These are phyloP conservation scores for Lodderomyces oxycetoniae DNA, from an alignment of 1,139 yeast genomes.

Conservation along the genomic window DNA sequence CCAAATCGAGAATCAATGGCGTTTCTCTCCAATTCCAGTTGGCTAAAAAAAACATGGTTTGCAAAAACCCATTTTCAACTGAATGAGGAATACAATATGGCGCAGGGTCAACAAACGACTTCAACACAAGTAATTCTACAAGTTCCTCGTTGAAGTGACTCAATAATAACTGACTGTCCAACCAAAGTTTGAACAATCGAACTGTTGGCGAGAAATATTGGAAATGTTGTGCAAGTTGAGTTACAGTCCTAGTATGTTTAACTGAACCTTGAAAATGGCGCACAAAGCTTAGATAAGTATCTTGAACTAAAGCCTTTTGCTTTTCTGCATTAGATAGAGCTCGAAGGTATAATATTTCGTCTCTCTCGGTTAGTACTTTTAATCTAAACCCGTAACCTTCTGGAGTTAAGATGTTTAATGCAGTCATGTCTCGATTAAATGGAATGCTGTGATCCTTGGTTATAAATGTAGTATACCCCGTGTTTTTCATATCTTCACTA, in stretches of 20 bases:
- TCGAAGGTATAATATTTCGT: constrained; percentile 65
- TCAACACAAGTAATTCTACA: constrained; percentile 74
- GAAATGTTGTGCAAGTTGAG: constrained; percentile 65
- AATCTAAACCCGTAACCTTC: constrained; percentile 83
- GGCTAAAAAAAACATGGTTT: constrained; percentile 66
- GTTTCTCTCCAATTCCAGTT: constrained; percentile 94
- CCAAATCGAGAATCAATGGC: constrained; percentile 71
- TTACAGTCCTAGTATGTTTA: constrained; percentile 78
- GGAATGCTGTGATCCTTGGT: constrained; percentile 65
- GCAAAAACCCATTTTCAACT: constrained; percentile 73
- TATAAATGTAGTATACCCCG: constrained; percentile 53
- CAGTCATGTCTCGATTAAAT: constrained; percentile 53
- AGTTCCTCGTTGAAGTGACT: constrained; percentile 72
- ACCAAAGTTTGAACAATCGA: constrained; percentile 83
- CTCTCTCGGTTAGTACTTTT: constrained; percentile 75
- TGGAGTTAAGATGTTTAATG: constrained; percentile 68
- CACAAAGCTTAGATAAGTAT: constrained; percentile 59
- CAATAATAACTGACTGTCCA: constrained; percentile 64
- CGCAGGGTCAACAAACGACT: constrained; percentile 81
- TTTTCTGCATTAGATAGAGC: constrained; percentile 63
- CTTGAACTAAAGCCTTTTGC: constrained; percentile 56
- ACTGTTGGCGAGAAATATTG: constrained; percentile 77
- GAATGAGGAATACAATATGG: constrained; percentile 80
- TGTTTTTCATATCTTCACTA: constrained; percentile 51
- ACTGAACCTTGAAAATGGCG: constrained; percentile 64